Evolutionary conservation across 2,329 filamentous ascomycete species (phyloP), one percentile per base, ranked within the genome.

Genomic region (Phaeosphaeria sp.): DNA sequence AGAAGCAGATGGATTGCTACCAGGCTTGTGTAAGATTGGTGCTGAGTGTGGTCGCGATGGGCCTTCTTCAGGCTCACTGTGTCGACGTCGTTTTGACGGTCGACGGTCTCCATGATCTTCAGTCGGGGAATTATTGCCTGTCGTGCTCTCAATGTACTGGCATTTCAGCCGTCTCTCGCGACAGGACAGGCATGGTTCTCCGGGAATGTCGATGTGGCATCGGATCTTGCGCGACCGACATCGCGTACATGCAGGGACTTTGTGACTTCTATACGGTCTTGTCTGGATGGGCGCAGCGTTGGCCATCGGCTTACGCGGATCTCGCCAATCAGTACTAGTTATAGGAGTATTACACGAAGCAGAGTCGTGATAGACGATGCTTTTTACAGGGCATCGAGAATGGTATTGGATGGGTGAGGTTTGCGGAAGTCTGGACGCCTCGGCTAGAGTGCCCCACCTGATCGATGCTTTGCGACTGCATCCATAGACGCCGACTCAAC

Each of bases 191-290:
- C 78, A 79, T 53, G 75, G 69, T 52, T 76, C 71, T 44, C 72
- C 73, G 5, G 73, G 69, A n/a, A 77, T 71, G 42, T 78, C 75
- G 48, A 79, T 75, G 33, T 77, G 73, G 68, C 78, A 80, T 36
- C 77, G 72, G 27, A 79, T 77, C 55, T 80, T 80, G 25, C 78
- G 72, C 27, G 73, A 75, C 13, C 77, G 73, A 62, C 78, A 80
- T 56, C 73, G 64, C 21, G 70, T 74, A 62, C 77, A 79, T 36
- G 78, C 78, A n/a, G 77, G 77, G 18, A 79, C 72, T 59, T 76
- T 77, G 64, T 79, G 77, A 23, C 77, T 79, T 42, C 78, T 76
- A 59, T 80, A 80, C 20, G 78, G 78, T 55, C 78, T 67, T 56
- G 68, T 73, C 54, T 75, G 74, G 44, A 75, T 69, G 42, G 73